Base-by-base conservation (phyloP, 23 red algal species). In the Agarophyton chilense region DNA sequence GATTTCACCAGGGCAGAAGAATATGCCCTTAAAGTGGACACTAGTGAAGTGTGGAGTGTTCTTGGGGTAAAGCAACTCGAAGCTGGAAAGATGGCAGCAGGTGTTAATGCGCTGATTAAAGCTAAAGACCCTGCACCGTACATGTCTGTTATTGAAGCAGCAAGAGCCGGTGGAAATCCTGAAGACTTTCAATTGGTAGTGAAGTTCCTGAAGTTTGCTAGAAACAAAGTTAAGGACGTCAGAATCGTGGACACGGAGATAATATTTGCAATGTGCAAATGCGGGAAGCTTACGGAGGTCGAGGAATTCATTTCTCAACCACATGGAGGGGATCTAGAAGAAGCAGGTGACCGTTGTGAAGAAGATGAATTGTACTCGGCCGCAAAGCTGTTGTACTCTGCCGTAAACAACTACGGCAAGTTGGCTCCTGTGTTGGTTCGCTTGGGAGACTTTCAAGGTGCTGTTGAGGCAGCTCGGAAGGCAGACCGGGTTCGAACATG, bases 221-320 rank as follows among this genome's bases (percentile, higher is more conserved):
- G 97, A 51, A 95, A 88, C 97, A 99, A 99, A 72, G 87, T 91
- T 18, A 94, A 93, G 52, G 97, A 99, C 72, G 80, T 95, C 38
- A 68, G 83, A 45, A 71, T 88, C 45, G 93, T 99, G 10, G 97
- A 99, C 86, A 99, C 89, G 2, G 97, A 99, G 76, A 92, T 99
- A 76, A 78, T 96, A 19, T 99, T 92, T 63, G 93, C 88, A 19
- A 83, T 99, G 72, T 90, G 85, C 76, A 89, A 91, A 56, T 98
- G 96, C 80, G 78, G 86, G 29, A 88, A 72, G 53, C 82, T 96
- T 19, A 88, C 91, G 25, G 93, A 99, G 80, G 61, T 99, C 47
- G 97, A 99, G 66, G 97, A 99, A 77, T 90, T 99, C 50, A 83
- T 99, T 33, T 86, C 86, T 22, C 76, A 82, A 91, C 93, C 93